These are phyloP conservation scores for Phialocephala subalpina DNA, from an alignment of 2,329 filamentous ascomycete species.

Conservation along the genomic window DNA sequence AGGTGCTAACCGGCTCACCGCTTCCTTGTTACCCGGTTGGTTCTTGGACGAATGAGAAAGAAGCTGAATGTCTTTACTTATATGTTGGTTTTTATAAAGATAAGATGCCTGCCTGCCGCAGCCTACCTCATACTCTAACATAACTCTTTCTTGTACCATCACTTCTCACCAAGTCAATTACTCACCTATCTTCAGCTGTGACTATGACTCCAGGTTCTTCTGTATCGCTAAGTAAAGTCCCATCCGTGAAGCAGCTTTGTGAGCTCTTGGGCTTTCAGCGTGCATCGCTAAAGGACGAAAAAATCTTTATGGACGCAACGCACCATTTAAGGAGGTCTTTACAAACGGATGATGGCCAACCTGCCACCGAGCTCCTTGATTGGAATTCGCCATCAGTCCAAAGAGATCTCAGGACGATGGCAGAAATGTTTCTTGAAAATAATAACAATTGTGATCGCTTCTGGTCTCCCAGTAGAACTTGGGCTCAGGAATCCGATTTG, in stretches of 20 bases:
- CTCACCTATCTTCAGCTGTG: neutral
- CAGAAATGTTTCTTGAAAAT: slow-evolving; percentile 26
- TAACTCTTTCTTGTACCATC: no score
- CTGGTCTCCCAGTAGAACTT: slow-evolving; percentile 22
- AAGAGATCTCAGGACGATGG: slow-evolving; percentile 22
- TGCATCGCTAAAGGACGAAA: slow-evolving; percentile 31
- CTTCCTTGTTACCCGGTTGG: no score
- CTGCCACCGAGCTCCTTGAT: slow-evolving; percentile 14
- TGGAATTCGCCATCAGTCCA: slow-evolving; percentile 27
- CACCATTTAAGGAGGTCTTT: slow-evolving; percentile 28
- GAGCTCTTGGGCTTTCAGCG: slow-evolving; percentile 29
- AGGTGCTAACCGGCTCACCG: no score
- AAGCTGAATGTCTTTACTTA: no score
- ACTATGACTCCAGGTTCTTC: neutral
- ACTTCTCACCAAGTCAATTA: neutral
- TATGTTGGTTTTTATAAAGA: no score
- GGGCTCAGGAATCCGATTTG: slow-evolving; percentile 20
- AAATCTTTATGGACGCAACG: slow-evolving; percentile 24
- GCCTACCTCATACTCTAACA: no score
- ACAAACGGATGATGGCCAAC: slow-evolving; percentile 15
- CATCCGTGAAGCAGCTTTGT: slow-evolving; percentile 26
- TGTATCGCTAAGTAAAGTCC: slow-evolving; percentile 28
- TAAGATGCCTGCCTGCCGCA: no score
- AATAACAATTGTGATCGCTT: slow-evolving; percentile 27
- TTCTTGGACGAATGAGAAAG: no score